Evolutionary conservation across 805 yeast genomes (phyloP).

Genomic region (Ascoidea rubescens): DNA sequence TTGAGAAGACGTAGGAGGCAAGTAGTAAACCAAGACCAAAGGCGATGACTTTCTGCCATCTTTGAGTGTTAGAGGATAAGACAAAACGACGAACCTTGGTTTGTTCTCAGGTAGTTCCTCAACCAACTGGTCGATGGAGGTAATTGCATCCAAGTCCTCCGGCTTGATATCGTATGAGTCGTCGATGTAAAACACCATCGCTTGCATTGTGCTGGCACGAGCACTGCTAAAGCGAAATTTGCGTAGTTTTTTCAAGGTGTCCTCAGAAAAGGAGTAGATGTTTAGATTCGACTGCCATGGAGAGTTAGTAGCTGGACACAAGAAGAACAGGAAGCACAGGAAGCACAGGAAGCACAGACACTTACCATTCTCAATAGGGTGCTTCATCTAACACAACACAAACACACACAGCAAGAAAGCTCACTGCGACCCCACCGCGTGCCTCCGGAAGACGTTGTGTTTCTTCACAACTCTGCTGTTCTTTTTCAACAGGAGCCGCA

Average conservation of each 20-base stretch:
- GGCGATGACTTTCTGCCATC: slow-evolving; percentile 73
- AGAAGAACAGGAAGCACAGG: not conserved
- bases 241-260: slow-evolving; percentile 42
- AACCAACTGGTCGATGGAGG: slow-evolving; percentile 42
- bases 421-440: too few relatives aligned
- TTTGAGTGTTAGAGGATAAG: slow-evolving; percentile 52
- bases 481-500: not conserved
- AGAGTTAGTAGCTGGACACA: not conserved
- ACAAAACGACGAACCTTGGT: slow-evolving; percentile 63
- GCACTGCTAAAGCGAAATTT: slow-evolving; percentile 68
- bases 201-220: slow-evolving; percentile 46
- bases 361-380: not conserved
- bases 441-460: too few relatives aligned
- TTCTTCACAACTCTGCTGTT: too few relatives aligned
- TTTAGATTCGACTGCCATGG: not conserved
- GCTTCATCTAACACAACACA: too few relatives aligned
- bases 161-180: slow-evolving; percentile 33
- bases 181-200: slow-evolving; percentile 38
- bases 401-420: too few relatives aligned
- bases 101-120: slow-evolving; percentile 74
- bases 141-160: slow-evolving; percentile 30
- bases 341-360: not conserved
- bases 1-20: slow-evolving; percentile 78
- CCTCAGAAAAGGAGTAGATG: slow-evolving; percentile 47
- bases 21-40: slow-evolving; percentile 70